phyloP scores from a whole-genome alignment of 2,329 filamentous ascomycete species.

The Aspergillus piperis region DNA sequence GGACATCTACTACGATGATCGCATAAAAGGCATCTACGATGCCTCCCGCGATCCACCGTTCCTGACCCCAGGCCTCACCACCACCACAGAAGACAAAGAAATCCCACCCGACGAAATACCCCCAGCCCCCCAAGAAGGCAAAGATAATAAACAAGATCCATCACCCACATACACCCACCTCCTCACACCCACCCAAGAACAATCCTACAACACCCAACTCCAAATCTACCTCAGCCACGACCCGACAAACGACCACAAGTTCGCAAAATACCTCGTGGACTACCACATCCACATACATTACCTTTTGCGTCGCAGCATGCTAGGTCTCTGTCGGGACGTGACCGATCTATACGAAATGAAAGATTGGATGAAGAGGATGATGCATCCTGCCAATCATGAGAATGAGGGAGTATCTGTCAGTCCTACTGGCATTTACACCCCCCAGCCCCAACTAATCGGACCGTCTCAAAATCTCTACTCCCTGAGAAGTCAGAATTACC shows the following conservation, averaged over 20 bases:
- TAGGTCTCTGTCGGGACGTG: constrained; percentile 33
- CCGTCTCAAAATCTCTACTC: no score
- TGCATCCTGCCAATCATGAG: background rate
- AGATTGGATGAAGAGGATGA: constrained; percentile 28
- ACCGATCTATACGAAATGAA: constrained; percentile 30
- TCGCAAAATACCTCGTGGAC: constrained; percentile 34
- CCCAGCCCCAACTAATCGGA: no score
- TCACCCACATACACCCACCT: background rate
- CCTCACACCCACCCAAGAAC: background rate
- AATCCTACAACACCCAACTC: constrained; percentile 11
- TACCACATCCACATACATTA: constrained; percentile 38
- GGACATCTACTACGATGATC: constrained; percentile 20
- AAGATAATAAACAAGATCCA: background rate
- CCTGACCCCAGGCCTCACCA: background rate
- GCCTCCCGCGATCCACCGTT: constrained; percentile 24
- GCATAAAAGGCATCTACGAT: constrained; percentile 20
- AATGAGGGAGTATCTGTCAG: background rate
- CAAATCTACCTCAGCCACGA: constrained; percentile 4
- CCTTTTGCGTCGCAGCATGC: constrained; percentile 22
- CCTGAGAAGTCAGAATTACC: no score
- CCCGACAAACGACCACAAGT: constrained; percentile 15
- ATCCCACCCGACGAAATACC: background rate
- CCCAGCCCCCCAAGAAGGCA: background rate
- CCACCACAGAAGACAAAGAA: background rate
- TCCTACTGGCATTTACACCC: no score